Evolutionary conservation across 2,329 filamentous ascomycete species (phyloP), one percentile per base, ranked within the genome.

Genomic region (Fusarium drepaniforme): DNA sequence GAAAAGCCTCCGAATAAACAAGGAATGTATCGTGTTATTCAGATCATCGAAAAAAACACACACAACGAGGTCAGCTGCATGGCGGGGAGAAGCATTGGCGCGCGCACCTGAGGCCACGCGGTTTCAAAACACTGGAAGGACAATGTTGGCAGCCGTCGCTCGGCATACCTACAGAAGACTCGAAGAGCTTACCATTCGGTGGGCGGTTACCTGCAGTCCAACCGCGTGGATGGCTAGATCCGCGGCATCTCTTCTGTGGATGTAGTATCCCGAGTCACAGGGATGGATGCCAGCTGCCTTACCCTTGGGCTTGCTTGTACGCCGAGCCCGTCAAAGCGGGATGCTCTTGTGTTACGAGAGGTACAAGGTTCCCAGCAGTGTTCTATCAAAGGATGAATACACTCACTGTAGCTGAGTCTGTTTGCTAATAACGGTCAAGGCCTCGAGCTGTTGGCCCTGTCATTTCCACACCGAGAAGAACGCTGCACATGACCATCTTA

Each of bases 151-250:
- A 56, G 11, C 49, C 49, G 49, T 53, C 30, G 28, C 9, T 33
- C 49, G 25, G 11, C 33, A 15, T 37, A 21, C 13, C 53, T n/a
- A 58, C 51, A 11, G 23, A 33, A 33, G 21, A 46, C n/a, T 25
- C 28, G 35, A 40, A 40, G 16, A 33, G 25, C 30, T 40, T 33
- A 60, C 44, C 40, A 38, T 37, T 51, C 64, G 63, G 37, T 46
- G 40, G 28, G 33, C 53, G 73, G 75, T 49, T 67, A 35, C 65
- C 38, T 74, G 66, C 73, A 77, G 51, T 46, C 21, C 37, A 58
- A 33, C 66, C 73, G 66, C 68, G 66, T 76, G 70, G 49, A 51
- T 77, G 58, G 60, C 66, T 66, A 76, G 73, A 77, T 70, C 70
- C 67, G 49, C 61, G 28, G 62, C 40, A 67, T 64, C 67, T 58